Percentiles rank a stretch among this genome's conserved stretches.
Conservation (phyloP, 2,329 filamentous ascomycete genomes). For the Diaporthe sp. region DNA sequence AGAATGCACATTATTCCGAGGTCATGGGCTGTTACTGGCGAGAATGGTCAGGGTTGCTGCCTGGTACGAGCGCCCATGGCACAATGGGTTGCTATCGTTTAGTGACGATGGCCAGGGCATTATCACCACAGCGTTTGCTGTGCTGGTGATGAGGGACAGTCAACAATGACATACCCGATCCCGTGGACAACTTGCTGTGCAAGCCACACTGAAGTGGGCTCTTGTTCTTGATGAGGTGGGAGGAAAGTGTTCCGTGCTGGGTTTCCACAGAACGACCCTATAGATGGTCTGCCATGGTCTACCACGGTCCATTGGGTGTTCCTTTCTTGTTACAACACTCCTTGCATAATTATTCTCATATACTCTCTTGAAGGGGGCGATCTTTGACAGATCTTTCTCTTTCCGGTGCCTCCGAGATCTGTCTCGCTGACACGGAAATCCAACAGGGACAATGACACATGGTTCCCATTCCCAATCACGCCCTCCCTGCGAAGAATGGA, state of each 20-base stretch:
- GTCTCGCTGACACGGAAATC: no score
- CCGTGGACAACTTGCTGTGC: neutral
- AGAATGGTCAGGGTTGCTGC: neutral
- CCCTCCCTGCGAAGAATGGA: constrained; percentile 63
- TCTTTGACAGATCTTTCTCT: no score
- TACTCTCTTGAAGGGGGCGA: no score
- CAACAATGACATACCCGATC: neutral
- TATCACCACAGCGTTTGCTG: neutral
- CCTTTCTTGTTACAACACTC: no score
- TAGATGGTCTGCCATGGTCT: no score
- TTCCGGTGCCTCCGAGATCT: no score
- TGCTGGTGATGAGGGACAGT: neutral
- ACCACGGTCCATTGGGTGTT: no score
- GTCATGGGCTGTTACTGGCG: neutral
- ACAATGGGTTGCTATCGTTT: neutral
- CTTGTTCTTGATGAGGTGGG: neutral
- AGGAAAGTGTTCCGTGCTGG: neutral
- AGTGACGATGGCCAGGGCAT: neutral
- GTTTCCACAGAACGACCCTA: no score
- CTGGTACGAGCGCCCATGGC: no score
- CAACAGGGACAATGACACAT: constrained; percentile 53
- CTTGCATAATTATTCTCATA: no score
- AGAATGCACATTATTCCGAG: neutral
- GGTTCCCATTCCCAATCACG: constrained; percentile 63
- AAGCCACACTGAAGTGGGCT: neutral